Base-by-base conservation (phyloP, 2,329 filamentous ascomycete genomes). In the Grosmannia penicillata region DNA sequence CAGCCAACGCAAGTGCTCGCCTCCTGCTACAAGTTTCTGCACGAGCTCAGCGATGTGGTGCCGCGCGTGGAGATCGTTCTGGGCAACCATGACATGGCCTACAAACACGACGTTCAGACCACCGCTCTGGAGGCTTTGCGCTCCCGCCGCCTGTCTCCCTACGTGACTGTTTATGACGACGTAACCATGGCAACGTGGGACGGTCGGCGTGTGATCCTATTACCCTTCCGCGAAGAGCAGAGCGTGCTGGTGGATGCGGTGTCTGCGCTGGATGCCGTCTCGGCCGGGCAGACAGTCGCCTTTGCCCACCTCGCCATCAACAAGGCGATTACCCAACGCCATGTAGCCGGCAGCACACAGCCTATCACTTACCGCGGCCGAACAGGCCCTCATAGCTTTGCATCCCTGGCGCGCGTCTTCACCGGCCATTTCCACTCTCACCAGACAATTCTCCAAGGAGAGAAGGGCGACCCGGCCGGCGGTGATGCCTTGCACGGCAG, bases 71-170 rank as follows among this genome's bases (percentile, higher is more conserved):
- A 57, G 32, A 46, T 57, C 32, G 42, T 57, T n/a, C 41, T 56
- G n/a, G 54, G 54, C 15, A 57, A 57, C 26, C 54, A 57, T 44
- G 54, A 56, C 41, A 46, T 57, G 14, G 53, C 53, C 18, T 53
- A 55, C 43, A 46, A 48, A 14, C 47, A 46, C 19, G 53, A 55
- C 36, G 52, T 53, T 32, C 29, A 43, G 36, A 54, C 51, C 6
- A 49, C 53, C 1, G 52, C 53, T n/a, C 46, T 57, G 26, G 53
- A 56, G 29, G 51, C 48, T 5, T 45, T 57, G 24, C 38, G 43
- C 18, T 49, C 51, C 13, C 33, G 31, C 19, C 50, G 50, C 3
- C 18, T 56, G 14, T 38, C 42, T 6, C 49, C 48, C 6, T 50
- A 48, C 30, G 37, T 54, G 13, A 44, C 50, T 28, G 38, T 54